A percentile compares a stretch with the other conserved stretches of the same genome.
Evolutionary conservation across 331 rosid genomes (phyloP).

Genomic region (Erythrophleum ivorense): DNA sequence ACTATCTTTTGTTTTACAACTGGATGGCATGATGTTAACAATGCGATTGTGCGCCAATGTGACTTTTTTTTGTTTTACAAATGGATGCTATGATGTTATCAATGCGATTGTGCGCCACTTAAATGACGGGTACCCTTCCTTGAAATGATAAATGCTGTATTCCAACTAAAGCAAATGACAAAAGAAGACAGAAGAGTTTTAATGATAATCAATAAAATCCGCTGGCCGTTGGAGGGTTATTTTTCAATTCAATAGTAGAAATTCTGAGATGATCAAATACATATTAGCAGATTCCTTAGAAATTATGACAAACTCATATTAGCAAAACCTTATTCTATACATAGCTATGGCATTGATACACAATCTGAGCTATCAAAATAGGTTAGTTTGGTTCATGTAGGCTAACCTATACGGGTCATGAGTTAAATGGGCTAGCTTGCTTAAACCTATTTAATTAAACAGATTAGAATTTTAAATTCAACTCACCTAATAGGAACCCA

Average conservation of each 20-base stretch:
- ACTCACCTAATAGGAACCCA: too few species aligned
- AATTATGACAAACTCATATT: neutral
- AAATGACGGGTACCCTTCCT: neutral
- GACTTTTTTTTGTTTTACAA: too few species aligned
- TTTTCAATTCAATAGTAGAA: slow-evolving; percentile 12
- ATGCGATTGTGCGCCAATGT: too few species aligned
- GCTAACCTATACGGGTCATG: too few species aligned
- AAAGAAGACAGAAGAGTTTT: neutral
- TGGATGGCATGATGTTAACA: too few species aligned
- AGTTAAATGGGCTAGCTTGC: too few species aligned
- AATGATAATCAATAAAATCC: neutral
- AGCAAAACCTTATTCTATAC: slow-evolving; percentile 5
- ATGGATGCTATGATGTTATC: too few species aligned
- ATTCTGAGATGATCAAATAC: neutral
- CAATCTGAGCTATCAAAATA: too few species aligned
- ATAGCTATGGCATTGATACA: neutral
- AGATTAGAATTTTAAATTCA: too few species aligned
- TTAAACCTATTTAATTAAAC: too few species aligned
- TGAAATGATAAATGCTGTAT: neutral
- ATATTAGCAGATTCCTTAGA: neutral
- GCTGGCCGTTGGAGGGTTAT: neutral
- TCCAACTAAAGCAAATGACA: neutral
- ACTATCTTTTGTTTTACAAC: too few species aligned
- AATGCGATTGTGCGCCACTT: neutral
- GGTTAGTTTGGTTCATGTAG: too few species aligned